phyloP scores from a whole-genome alignment of 2,329 filamentous ascomycete genomes.

The Trichoderma sp. region DNA sequence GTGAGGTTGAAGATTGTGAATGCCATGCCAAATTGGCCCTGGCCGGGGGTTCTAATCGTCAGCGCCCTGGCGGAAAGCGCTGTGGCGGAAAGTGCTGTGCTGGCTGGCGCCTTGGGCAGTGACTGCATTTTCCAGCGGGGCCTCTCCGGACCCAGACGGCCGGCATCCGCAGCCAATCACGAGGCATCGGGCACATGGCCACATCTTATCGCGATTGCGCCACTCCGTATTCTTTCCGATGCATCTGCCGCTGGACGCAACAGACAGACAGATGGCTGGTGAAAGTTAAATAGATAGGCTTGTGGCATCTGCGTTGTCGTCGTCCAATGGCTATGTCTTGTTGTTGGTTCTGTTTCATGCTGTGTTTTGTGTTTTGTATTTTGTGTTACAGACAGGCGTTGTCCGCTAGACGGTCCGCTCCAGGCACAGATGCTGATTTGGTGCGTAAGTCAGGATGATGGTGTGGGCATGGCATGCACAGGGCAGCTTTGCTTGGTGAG shows the following conservation, averaged over 20 bases:
- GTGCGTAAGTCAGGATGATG: too few species aligned
- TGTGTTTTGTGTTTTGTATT: not conserved
- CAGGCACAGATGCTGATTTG: not conserved
- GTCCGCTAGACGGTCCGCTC: not conserved
- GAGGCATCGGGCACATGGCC: not conserved
- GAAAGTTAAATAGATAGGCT: not conserved
- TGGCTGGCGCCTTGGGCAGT: not conserved
- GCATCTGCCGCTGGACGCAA: not conserved
- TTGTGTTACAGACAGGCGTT: not conserved
- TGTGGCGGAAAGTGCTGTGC: not conserved
- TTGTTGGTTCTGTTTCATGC: not conserved
- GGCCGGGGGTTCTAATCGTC: not conserved
- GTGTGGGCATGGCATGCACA: not conserved
- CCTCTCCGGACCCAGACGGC: constrained; percentile 11
- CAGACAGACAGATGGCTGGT: not conserved
- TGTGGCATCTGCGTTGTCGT: not conserved
- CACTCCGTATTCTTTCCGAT: not conserved
- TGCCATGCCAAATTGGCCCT: not conserved
- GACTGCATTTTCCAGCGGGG: constrained; percentile 15
- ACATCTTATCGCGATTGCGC: not conserved
- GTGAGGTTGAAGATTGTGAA: constrained; percentile 4
- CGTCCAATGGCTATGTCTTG: too few species aligned
- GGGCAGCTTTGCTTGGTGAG: not conserved
- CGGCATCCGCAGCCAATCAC: constrained; percentile 16
- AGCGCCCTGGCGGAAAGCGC: constrained; percentile 1